Percentiles rank a stretch among this genome's conserved stretches.
Conservation (phyloP, 345 rosid species). For the Theobroma cacao region DNA sequence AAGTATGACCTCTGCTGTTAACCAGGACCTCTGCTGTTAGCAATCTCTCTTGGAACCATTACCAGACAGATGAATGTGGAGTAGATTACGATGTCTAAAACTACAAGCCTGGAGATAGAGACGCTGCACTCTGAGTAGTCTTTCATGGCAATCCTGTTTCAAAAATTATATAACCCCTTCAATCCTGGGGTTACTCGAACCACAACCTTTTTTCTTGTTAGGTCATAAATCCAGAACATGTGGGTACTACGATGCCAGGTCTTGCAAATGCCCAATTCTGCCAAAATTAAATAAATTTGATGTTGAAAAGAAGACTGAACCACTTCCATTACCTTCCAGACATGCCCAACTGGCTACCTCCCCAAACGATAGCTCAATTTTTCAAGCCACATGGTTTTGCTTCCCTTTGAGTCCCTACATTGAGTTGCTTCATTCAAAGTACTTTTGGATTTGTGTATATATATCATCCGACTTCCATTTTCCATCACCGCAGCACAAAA, state of each 20-base stretch:
- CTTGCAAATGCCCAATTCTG: not conserved
- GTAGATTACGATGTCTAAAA: not conserved
- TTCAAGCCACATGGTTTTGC: not conserved
- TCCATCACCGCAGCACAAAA: not conserved
- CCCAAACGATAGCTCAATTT: not conserved
- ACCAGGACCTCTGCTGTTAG: not conserved
- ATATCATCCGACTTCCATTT: not conserved
- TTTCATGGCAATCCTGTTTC: not conserved
- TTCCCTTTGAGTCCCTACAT: not conserved
- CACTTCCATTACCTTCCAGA: not conserved
- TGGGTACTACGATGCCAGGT: not conserved
- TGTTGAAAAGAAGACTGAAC: not conserved
- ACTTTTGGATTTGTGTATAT: not conserved
- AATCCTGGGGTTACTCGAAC: not conserved
- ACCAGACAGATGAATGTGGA: not conserved
- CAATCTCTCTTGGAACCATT: not conserved
- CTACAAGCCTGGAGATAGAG: not conserved
- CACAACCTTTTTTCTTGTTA: not conserved
- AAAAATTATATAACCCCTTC: not conserved
- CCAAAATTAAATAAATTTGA: not conserved
- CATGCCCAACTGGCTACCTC: no score
- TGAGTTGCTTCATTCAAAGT: not conserved
- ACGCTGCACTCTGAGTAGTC: not conserved
- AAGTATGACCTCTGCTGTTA: no score
- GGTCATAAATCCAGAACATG: not conserved